Conservation (phyloP, 2,329 filamentous ascomycete species). For the Alternaria sp. region DNA sequence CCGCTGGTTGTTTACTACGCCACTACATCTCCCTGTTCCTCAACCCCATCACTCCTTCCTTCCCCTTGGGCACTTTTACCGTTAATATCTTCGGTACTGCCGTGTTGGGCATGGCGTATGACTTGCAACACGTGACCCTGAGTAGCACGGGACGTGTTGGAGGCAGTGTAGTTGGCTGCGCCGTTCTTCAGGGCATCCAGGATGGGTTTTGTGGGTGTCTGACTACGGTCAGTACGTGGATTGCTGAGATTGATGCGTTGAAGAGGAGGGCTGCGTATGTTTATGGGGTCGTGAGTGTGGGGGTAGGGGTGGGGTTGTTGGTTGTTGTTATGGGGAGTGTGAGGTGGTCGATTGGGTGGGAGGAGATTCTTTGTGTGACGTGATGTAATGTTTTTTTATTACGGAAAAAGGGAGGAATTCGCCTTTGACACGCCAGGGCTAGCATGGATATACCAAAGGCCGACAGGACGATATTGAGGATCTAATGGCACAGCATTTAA, state of each 20-base stretch:
- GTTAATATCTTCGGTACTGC: slow-evolving; percentile 82
- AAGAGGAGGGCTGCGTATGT: slow-evolving; percentile 67
- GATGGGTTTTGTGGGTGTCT: slow-evolving; percentile 60
- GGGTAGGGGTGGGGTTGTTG: slow-evolving; percentile 65
- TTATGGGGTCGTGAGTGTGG: slow-evolving; percentile 71
- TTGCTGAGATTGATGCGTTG: slow-evolving; percentile 55
- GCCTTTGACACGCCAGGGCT: too few relatives aligned
- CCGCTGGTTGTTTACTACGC: slow-evolving; percentile 76
- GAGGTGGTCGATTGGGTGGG: slow-evolving; percentile 68
- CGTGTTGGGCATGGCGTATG: slow-evolving; percentile 77
- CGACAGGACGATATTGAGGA: not conserved
- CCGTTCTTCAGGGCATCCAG: slow-evolving; percentile 58
- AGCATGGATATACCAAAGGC: not conserved
- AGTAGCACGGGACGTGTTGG: slow-evolving; percentile 56
- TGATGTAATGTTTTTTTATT: not conserved
- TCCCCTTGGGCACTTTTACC: slow-evolving; percentile 85
- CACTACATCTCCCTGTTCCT: slow-evolving; percentile 76
- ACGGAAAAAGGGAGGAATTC: too few relatives aligned
- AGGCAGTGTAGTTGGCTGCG: slow-evolving; percentile 54
- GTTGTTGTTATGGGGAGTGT: slow-evolving; percentile 78
- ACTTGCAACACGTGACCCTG: slow-evolving; percentile 73
- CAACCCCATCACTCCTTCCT: slow-evolving; percentile 71
- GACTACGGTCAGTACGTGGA: slow-evolving; percentile 60
- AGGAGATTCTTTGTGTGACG: slow-evolving; percentile 11
- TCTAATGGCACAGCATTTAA: not conserved